Percentiles rank a stretch among this genome's conserved stretches.
phyloP scores from a whole-genome alignment of 2,329 filamentous ascomycete species.

The Parascedosporium putredinis region DNA sequence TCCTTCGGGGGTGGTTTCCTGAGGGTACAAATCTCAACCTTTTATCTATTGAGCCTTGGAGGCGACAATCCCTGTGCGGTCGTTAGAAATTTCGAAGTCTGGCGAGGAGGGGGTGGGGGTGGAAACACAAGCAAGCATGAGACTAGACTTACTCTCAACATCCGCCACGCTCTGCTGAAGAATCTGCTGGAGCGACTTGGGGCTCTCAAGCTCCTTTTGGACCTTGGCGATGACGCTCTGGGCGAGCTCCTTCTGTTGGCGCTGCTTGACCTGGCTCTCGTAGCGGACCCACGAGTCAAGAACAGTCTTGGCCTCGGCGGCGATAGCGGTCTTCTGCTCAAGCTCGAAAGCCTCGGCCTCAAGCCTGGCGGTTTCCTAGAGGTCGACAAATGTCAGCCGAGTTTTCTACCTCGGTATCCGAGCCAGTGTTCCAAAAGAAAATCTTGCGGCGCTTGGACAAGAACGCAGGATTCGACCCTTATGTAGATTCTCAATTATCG shows the following conservation, averaged over 20 bases:
- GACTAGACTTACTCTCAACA: slow-evolving; percentile 65
- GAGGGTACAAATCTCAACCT: slow-evolving; percentile 24
- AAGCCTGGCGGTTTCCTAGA: slow-evolving; percentile 87
- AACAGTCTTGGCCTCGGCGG: slow-evolving; percentile 85
- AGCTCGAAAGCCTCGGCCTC: slow-evolving; percentile 95
- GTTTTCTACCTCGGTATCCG: neutral
- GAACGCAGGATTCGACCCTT: too few relatives aligned
- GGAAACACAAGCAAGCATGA: slow-evolving; percentile 10
- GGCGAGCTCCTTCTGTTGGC: slow-evolving; percentile 94
- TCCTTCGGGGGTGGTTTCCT: slow-evolving; percentile 20
- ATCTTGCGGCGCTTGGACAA: neutral
- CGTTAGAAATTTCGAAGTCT: slow-evolving; percentile 21
- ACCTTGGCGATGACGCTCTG: slow-evolving; percentile 93
- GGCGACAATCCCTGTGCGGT: slow-evolving; percentile 45
- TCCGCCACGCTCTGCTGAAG: slow-evolving; percentile 92
- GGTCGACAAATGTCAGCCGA: slow-evolving; percentile 2
- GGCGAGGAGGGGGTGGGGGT: neutral
- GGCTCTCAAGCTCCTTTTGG: slow-evolving; percentile 96
- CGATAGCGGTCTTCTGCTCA: slow-evolving; percentile 89
- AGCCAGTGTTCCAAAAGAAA: neutral
- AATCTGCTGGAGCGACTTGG: slow-evolving; percentile 94
- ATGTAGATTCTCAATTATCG: slow-evolving; percentile 15
- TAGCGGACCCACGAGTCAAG: slow-evolving; percentile 99
- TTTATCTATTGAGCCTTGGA: slow-evolving; percentile 52
- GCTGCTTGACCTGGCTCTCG: slow-evolving; percentile 96